phyloP scores from a whole-genome alignment of 2,329 filamentous ascomycete species.

The Bipolaris bicolor region DNA sequence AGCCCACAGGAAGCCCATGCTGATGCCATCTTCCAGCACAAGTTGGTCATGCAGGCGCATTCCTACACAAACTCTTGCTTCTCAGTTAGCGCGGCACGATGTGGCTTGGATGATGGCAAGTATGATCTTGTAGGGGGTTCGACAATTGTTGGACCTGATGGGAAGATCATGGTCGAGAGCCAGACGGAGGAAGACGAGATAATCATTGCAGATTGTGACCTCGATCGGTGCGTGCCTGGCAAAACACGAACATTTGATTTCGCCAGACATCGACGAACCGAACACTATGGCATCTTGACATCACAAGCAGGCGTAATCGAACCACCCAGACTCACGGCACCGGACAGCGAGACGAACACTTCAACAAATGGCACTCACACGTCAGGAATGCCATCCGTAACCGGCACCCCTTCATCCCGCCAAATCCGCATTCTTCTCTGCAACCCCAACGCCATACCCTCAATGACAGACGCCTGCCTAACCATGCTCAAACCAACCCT shows the following conservation, averaged over 20 bases:
- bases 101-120: constrained; percentile 57
- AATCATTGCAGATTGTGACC: constrained; percentile 57
- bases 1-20: constrained; percentile 50
- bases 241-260: constrained; percentile 21
- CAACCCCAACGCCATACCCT: not conserved
- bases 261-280: not conserved
- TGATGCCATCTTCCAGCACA: constrained; percentile 58
- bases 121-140: constrained; percentile 41
- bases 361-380: too few relatives aligned
- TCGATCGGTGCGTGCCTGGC: constrained; percentile 53
- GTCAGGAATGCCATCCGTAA: not conserved
- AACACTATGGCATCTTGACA: not conserved
- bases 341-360: too few relatives aligned
- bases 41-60: constrained; percentile 58
- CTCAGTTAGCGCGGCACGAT: constrained; percentile 56
- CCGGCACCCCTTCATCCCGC: too few relatives aligned
- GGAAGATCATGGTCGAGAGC: constrained; percentile 56
- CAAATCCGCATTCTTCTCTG: constrained; percentile 1
- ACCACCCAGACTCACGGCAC: not conserved
- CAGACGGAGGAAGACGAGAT: constrained; percentile 55
- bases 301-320: not conserved
- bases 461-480: constrained; percentile 1
- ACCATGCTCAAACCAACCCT: constrained; percentile 34
- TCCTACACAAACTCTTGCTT: constrained; percentile 60
- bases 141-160: constrained; percentile 52